A percentile compares a stretch with the other conserved stretches of the same genome.
phyloP scores from a whole-genome alignment of 441 rosid genomes.

The Euphorbia celastroides region DNA sequence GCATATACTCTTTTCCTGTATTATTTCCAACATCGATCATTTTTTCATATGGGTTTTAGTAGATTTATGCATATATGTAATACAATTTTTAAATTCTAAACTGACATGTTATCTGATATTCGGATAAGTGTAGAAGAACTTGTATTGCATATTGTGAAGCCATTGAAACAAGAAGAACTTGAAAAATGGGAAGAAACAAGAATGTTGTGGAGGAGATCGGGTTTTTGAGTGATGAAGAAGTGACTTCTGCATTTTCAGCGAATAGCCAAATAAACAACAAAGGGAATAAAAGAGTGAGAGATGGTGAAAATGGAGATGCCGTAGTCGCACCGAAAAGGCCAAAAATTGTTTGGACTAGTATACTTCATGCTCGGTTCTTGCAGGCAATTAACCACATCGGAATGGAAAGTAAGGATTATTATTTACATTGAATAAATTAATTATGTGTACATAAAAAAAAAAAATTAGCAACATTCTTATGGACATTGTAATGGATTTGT shows the following conservation, averaged over 20 bases:
- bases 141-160: slow-evolving; percentile 50
- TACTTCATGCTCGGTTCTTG: slow-evolving; percentile 61
- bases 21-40: too few relatives aligned
- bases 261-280: slow-evolving; percentile 5
- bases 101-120: too few relatives aligned
- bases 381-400: slow-evolving; percentile 57
- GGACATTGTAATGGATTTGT: not conserved
- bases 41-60: too few relatives aligned
- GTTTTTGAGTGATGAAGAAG: slow-evolving; percentile 11
- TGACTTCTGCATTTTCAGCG: slow-evolving; percentile 3
- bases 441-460: too few relatives aligned
- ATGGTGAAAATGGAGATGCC: slow-evolving; percentile 13
- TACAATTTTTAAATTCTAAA: too few relatives aligned
- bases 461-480: too few relatives aligned
- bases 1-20: too few relatives aligned
- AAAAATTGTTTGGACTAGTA: slow-evolving; percentile 59
- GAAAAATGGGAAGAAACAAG: slow-evolving; percentile 19
- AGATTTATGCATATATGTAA: too few relatives aligned
- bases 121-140: slow-evolving; percentile 59
- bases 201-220: not conserved
- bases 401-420: slow-evolving; percentile 52
- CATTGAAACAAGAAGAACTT: slow-evolving; percentile 42
- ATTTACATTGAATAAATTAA: not conserved
- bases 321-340: slow-evolving; percentile 33
- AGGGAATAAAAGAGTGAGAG: slow-evolving; percentile 16